Evolutionary conservation across 208 protist species (phyloP).

Genomic region (Crithidia expoeki): DNA sequence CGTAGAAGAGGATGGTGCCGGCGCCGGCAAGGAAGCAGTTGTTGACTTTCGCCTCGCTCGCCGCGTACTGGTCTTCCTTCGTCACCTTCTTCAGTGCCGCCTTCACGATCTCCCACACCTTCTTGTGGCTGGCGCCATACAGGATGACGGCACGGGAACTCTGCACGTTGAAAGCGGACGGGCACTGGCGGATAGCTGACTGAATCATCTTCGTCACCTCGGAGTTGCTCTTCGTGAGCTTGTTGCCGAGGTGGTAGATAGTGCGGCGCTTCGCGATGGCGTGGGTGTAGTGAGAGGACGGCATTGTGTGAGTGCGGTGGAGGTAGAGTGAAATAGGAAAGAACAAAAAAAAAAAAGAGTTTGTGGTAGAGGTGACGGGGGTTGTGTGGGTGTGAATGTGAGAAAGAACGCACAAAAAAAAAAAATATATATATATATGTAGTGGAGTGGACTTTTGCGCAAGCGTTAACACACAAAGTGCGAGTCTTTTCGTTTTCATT

Average conservation of each 20-base stretch:
- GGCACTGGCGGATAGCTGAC: conserved; percentile 39
- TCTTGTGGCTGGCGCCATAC: conserved; percentile 54
- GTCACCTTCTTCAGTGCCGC: conserved; percentile 43
- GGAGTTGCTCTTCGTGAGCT: conserved; percentile 33
- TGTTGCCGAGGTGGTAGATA: conserved; percentile 46
- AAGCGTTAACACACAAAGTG: too few species aligned
- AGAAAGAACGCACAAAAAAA: background rate
- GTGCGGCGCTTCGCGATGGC: conserved; percentile 39
- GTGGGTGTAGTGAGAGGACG: conserved; percentile 11
- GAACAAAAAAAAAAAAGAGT: background rate
- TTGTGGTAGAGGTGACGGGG: too few species aligned
- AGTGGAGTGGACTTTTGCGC: too few species aligned
- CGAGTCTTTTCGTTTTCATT: too few species aligned
- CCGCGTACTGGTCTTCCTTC: conserved; percentile 32
- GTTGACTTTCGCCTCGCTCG: conserved; percentile 43
- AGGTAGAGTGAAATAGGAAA: background rate
- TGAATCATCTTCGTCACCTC: conserved; percentile 44
- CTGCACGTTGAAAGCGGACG: conserved; percentile 66
- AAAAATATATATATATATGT: too few species aligned
- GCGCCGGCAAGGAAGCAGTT: conserved; percentile 51
- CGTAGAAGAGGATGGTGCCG: conserved; percentile 67
- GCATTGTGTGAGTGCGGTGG: background rate
- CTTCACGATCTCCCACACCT: conserved; percentile 59
- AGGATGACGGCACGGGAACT: conserved; percentile 57
- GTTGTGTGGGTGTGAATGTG: background rate